These are phyloP conservation scores for Nevesoporus exiguus DNA, from an alignment of 768 basidiomycete species.

Conservation along the genomic window DNA sequence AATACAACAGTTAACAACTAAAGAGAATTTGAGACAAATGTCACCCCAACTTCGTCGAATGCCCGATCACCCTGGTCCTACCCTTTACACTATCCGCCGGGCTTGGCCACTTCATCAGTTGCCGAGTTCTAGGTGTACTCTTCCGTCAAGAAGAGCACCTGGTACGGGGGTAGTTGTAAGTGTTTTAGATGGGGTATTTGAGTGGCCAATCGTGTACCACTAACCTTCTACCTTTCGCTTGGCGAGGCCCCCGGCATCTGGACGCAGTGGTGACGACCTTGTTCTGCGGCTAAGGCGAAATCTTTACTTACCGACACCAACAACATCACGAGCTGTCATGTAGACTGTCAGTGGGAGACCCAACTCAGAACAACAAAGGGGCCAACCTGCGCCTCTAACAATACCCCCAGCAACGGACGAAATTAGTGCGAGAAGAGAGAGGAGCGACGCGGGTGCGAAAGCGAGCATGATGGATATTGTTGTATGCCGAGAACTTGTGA, in stretches of 20 bases:
- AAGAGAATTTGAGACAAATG: neutral
- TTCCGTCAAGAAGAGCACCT: conserved; percentile 4
- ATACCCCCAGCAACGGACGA: conserved; percentile 5
- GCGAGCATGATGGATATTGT: conserved; percentile 8
- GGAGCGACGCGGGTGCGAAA: conserved; percentile 5
- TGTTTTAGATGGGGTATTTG: neutral
- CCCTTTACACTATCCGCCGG: neutral
- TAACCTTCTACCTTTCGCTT: conserved; percentile 2
- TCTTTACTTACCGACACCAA: conserved; percentile 1
- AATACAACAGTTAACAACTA: neutral
- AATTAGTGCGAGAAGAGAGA: conserved; percentile 12
- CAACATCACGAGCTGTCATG: neutral
- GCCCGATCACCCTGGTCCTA: neutral
- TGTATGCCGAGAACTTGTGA: neutral
- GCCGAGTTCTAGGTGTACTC: conserved; percentile 11
- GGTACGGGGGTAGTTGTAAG: neutral
- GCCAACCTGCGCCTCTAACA: conserved; percentile 9
- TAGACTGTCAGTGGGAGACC: neutral
- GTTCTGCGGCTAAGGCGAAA: neutral
- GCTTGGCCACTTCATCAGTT: neutral
- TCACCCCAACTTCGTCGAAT: neutral
- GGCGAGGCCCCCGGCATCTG: neutral
- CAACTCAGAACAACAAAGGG: neutral
- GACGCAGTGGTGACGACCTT: neutral
- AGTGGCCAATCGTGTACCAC: neutral